phyloP scores from a whole-genome alignment of 1,139 yeast genomes.

The Blastobotrys malaysiensis region DNA sequence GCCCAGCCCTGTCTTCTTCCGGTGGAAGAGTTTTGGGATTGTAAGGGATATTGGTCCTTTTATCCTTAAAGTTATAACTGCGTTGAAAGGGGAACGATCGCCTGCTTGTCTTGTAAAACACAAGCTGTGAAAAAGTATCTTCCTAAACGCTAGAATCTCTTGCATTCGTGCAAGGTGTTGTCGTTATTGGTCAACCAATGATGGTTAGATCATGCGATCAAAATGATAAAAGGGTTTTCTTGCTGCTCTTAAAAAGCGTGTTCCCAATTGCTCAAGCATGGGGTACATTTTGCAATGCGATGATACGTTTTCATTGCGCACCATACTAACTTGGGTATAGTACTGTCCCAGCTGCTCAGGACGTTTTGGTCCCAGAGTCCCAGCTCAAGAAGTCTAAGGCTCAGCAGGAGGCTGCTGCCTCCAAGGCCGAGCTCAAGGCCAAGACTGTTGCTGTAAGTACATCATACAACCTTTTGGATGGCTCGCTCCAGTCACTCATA shows the following conservation, averaged over 20 bases:
- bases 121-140: constrained; percentile 9
- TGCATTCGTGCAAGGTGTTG: constrained; percentile 12
- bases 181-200: constrained; percentile 1
- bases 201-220: constrained; percentile 14
- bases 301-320: neutral
- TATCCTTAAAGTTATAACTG: constrained; percentile 13
- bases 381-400: constrained; percentile 92
- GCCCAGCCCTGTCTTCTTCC: constrained; percentile 21
- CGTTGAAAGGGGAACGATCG: constrained; percentile 9
- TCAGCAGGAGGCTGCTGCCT: constrained; percentile 56
- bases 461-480: neutral
- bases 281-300: constrained; percentile 2
- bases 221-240: constrained; percentile 17
- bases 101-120: constrained; percentile 1
- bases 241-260: neutral
- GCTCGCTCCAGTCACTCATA: constrained; percentile 6
- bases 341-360: constrained; percentile 22
- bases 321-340: constrained; percentile 12
- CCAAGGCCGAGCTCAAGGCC: constrained; percentile 82
- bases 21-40: constrained; percentile 21
- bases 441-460: constrained; percentile 61
- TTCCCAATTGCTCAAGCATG: neutral
- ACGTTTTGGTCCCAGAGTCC: constrained; percentile 72
- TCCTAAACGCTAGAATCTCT: constrained; percentile 16
- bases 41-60: constrained; percentile 6